These are phyloP conservation scores for Rhodotorula sp. DNA, from an alignment of 1,284 basidiomycete genomes.

Conservation along the genomic window DNA sequence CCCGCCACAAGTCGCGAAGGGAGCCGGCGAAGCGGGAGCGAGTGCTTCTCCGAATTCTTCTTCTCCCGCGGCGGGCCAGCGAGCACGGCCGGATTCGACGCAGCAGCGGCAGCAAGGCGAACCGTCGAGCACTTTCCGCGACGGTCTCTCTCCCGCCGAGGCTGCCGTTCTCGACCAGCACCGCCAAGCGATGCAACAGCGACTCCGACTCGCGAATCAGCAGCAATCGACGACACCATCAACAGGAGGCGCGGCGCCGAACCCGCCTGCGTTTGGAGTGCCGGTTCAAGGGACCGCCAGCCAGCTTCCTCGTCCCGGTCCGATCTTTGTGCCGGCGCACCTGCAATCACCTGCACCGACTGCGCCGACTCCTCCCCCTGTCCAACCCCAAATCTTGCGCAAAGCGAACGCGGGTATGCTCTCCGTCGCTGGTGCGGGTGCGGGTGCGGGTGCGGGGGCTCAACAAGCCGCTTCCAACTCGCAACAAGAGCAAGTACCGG, in stretches of 20 bases:
- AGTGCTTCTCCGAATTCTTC: neutral
- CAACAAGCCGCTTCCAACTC: neutral
- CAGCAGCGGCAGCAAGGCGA: conserved; percentile 9
- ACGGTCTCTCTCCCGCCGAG: neutral
- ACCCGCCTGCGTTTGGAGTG: neutral
- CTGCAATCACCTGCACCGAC: neutral
- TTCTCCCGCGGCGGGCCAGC: neutral
- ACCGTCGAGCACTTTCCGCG: neutral
- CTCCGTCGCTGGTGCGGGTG: neutral
- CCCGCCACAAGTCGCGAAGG: neutral
- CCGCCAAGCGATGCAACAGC: neutral
- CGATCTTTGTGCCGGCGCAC: neutral
- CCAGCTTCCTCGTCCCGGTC: neutral
- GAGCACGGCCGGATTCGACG: conserved; percentile 1
- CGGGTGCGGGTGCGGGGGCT: neutral
- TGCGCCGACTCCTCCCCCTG: neutral
- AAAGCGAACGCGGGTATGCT: neutral
- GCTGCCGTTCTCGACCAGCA: neutral
- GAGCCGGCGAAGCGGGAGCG: neutral
- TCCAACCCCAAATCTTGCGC: conserved; percentile 13
- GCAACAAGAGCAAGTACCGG: neutral
- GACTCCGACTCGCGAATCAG: neutral
- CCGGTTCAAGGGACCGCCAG: neutral
- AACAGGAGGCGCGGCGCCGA: neutral
- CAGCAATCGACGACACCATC: neutral